A percentile compares a stretch with the other conserved stretches of the same genome.
Evolutionary conservation across 768 basidiomycete species (phyloP).

Genomic region (Glaciozyma antarctica): DNA sequence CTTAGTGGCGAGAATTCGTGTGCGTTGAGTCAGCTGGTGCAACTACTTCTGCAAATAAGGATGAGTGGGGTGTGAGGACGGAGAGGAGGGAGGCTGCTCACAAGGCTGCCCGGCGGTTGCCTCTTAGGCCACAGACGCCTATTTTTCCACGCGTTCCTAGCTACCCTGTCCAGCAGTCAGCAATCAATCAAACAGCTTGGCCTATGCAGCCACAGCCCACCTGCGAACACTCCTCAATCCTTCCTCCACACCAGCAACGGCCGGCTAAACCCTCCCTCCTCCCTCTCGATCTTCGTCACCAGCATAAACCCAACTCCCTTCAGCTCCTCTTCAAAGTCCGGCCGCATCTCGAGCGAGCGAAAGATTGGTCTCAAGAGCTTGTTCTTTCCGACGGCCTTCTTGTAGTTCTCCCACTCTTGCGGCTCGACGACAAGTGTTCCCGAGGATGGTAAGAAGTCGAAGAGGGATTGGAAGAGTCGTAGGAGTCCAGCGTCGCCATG

Average conservation of each 20-base stretch:
- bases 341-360: not conserved
- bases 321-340: conserved; percentile 10
- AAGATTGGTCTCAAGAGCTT: conserved; percentile 14
- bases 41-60: too few relatives aligned
- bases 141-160: too few relatives aligned
- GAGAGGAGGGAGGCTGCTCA: too few relatives aligned
- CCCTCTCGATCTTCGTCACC: conserved; percentile 22
- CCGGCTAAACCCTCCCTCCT: conserved; percentile 12
- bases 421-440: conserved; percentile 62
- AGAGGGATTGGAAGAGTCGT: conserved; percentile 55
- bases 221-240: not conserved
- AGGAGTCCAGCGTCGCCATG: conserved; percentile 60
- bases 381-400: conserved; percentile 58
- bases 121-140: too few relatives aligned
- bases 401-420: conserved; percentile 75
- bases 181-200: too few relatives aligned
- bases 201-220: too few relatives aligned
- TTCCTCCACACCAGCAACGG: not conserved
- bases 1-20: too few relatives aligned
- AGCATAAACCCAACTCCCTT: conserved; percentile 11
- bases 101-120: too few relatives aligned
- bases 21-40: too few relatives aligned
- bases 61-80: too few relatives aligned
- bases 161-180: too few relatives aligned
- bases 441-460: conserved; percentile 35